Evolutionary conservation across 2,329 filamentous ascomycete genomes (phyloP).

Genomic region (Clonostachys byssicola): DNA sequence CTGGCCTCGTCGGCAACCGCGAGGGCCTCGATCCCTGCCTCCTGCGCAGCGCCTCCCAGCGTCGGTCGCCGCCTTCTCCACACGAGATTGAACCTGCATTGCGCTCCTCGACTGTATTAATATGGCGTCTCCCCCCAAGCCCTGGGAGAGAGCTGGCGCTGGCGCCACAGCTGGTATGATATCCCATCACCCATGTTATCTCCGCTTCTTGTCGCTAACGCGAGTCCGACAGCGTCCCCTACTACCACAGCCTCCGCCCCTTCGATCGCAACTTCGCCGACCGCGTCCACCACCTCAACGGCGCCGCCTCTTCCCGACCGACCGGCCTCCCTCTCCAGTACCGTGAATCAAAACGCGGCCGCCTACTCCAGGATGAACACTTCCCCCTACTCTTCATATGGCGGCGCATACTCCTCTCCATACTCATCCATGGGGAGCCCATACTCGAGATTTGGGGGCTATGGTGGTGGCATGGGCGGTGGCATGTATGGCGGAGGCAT

Average conservation of each 20-base stretch:
- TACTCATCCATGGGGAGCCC: conserved; percentile 24
- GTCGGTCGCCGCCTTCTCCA: no score
- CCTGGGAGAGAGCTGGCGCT: conserved; percentile 83
- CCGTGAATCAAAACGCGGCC: conserved; percentile 85
- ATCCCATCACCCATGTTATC: no score
- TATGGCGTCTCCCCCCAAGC: conserved; percentile 88
- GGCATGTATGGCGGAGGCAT: conserved; percentile 25
- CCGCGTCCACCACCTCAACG: conserved; percentile 25
- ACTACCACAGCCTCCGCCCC: conserved; percentile 32
- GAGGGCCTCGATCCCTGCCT: no score
- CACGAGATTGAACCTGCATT: neutral
- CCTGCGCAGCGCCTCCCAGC: no score
- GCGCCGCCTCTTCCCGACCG: conserved; percentile 68
- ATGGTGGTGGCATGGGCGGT: conserved; percentile 28
- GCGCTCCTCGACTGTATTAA: conserved; percentile 1
- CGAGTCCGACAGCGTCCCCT: conserved; percentile 13
- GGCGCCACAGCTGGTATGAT: conserved; percentile 4
- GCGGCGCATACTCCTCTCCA: conserved; percentile 29
- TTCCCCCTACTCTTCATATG: conserved; percentile 40
- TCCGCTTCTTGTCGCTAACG: no score
- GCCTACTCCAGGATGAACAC: conserved; percentile 61
- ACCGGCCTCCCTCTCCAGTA: conserved; percentile 70
- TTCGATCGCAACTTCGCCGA: conserved; percentile 29
- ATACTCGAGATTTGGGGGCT: conserved; percentile 42
- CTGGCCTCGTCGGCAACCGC: no score